Evolutionary conservation across 2,329 filamentous ascomycete genomes (phyloP), one percentile per base, ranked within the genome.

Genomic region (Hypoxylon sp.): DNA sequence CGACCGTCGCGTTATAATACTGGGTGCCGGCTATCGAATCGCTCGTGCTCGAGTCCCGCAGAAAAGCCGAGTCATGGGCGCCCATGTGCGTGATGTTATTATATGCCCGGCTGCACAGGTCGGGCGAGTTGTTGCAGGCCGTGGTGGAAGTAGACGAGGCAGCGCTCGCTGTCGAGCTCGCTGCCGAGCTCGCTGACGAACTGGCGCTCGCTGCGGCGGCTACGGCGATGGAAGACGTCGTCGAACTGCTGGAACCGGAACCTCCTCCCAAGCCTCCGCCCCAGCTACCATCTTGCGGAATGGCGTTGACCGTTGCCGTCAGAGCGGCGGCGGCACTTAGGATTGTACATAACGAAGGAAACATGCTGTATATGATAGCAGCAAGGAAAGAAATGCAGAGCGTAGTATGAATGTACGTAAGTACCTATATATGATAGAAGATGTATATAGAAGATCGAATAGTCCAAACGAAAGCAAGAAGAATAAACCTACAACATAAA

Each of bases 71-170:
- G 78, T 93, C 85, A 79, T 94, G 91, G 17, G 90, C 90, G 20
- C 91, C 91, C 72, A 94, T 86, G 75, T 94, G 85, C 2, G 91
- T 94, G 70, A 95, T 85, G 69, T 90, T 87, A 79, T 87, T 89
- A 80, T 95, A 95, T 17, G 85, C 79, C 67, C 86, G 87, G 64
- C 79, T 81, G 81, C 92, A 95, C 41, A 95, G 85, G 44, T 83
- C 79, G 0, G 91, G 90, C 0, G 90, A 93, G 81, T 94, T 94
- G 80, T 95, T 95, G 85, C 92, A 95, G 30, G 88, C 87, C 20
- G 77, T 78, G 10, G 76, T 62, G 68, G 79, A 63, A 68, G 75
- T 56, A 58, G 75, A 65, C 6, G 67, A 28, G 4, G 69, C 59
- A 17, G 65, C 54, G 1, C 71, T 47, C 11, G 64, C 53, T 19